Conservation (phyloP, 2,329 filamentous ascomycete genomes). For the Fonsecaea pedrosoi region DNA sequence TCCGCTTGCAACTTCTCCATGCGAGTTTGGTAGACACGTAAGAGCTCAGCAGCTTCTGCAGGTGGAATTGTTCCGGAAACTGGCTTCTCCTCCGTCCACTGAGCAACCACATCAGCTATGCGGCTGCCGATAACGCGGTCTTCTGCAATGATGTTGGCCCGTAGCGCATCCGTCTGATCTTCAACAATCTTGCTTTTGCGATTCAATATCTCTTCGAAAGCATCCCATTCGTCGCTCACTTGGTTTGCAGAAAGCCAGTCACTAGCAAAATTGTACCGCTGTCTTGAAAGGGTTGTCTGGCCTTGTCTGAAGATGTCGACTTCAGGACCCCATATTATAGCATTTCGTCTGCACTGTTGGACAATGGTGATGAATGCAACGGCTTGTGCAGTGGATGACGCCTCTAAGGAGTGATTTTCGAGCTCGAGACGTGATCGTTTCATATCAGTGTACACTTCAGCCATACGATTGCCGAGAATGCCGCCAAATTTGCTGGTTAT, state of each 20-base stretch:
- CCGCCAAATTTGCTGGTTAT: conserved; percentile 91
- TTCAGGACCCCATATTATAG: conserved; percentile 92
- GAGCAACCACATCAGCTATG: conserved; percentile 79
- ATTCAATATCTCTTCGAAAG: conserved; percentile 86
- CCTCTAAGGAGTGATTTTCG: conserved; percentile 89
- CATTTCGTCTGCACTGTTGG: conserved; percentile 92
- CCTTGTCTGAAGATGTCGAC: conserved; percentile 96
- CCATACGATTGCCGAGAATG: conserved; percentile 86
- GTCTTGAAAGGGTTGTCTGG: conserved; percentile 86
- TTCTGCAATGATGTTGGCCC: conserved; percentile 92
- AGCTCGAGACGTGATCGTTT: conserved; percentile 88
- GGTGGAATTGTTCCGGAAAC: conserved; percentile 93
- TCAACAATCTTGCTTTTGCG: conserved; percentile 95
- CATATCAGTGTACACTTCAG: conserved; percentile 89
- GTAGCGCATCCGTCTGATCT: conserved; percentile 92
- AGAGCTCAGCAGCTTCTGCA: conserved; percentile 81
- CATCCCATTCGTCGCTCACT: conserved; percentile 94
- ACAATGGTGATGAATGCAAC: conserved; percentile 99
- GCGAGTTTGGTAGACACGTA: conserved; percentile 81
- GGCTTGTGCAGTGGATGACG: conserved; percentile 92
- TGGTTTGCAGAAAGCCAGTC: conserved; percentile 98
- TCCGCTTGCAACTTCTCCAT: conserved; percentile 87
- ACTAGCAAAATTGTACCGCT: conserved; percentile 89
- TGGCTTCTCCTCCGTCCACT: conserved; percentile 97
- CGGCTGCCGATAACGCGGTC: conserved; percentile 90